Base-by-base conservation (phyloP, 225 moss, liverwort and hornwort genomes). In the Lunularia cruciata region DNA sequence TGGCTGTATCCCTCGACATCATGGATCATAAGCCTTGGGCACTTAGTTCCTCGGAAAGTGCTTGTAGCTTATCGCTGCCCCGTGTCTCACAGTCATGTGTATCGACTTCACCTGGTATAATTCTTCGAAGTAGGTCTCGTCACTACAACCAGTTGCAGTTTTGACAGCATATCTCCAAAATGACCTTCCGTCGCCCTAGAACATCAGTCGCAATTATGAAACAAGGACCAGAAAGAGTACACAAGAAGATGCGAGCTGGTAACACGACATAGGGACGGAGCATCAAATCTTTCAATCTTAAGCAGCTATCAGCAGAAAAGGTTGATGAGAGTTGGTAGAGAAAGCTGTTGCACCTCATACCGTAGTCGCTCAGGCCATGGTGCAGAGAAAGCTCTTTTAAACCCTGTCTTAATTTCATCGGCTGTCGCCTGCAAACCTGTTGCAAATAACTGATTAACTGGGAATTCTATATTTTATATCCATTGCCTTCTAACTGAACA, bases 351-450 rank as follows among this genome's bases (percentile, higher is more conserved):
- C 66, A 90, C 96, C 92, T 89, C 96, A 71, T 93, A 98, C 53
- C 93, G 85, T 27, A 98, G 86, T 54, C 85, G 90, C 74, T 89
- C 96, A 11, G 93, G 90, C 96, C 96, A 98, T 66, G 96, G 91
- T 78, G 91, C 88, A 11, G 92, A 52, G 69, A 98, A 88, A 35
- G 89, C 96, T 77, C 75, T 84, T 75, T 72, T 91, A 60, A 98
- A 98, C 9, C 93, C 96, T 82, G 81, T 85, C 72, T 93, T 98
- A 37, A 98, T 93, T 14, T 86, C 87, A 58, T 84, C 83, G 36
- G 89, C 52, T 37, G 90, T 80, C 35, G 73, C 67, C 71, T 83
- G 81, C 42, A 96, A 81, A 75, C 95, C 95, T 96, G 66, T 63
- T 42, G 36, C 55, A n/a, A 65, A 35, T 6, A 59, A 18, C 36